Evolutionary conservation across 1,284 basidiomycete genomes (phyloP), one percentile per base, ranked within the genome.

Genomic region (Laetiporus sulphureus): DNA sequence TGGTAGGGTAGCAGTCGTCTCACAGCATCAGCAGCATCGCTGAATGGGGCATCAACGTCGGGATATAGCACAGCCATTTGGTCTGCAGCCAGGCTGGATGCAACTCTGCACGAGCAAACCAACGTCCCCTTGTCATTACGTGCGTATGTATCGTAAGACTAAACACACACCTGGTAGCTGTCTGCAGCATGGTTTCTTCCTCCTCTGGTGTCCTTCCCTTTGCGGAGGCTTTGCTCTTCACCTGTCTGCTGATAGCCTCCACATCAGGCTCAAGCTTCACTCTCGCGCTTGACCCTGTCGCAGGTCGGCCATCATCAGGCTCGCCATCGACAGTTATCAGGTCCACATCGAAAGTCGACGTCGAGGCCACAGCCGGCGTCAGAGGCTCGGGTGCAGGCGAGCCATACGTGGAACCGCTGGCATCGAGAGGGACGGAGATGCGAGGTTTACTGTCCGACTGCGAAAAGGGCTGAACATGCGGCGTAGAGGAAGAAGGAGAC

Each of bases 1-100:
- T 89, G 85, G 57, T 84, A 89, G 0, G 85, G 85, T 19, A 89
- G 61, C 13, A 89, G 65, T 38, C 84, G 71, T 13, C 72, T 68
- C 18, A 87, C 66, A 2, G 68, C 79, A 55, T 89, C 86, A 4
- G 62, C 54, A 10, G 68, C 61, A 54, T 83, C 75, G 16, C 52
- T 45, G 51, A 89, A 89, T 1, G 84, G 78, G 0, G 76, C 68
- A 41, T 86, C 81, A 22, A 75, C 67, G 51, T 87, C 78, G 21
- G 85, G 83, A 44, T 75, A 68, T 32, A 77, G 54, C 10, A 73
- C 73, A 12, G 69, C 62, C 29, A 66, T 63, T 41, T 86, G 84
- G 60, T 89, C 85, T 32, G 69, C 61, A 2, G 69, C 70, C 38
- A 88, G 66, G 50, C 69, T 69, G 19, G 69, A 58, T 32, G 70